phyloP scores from a whole-genome alignment of 2,329 filamentous ascomycete genomes.

The Pestalotiopsis sp. region DNA sequence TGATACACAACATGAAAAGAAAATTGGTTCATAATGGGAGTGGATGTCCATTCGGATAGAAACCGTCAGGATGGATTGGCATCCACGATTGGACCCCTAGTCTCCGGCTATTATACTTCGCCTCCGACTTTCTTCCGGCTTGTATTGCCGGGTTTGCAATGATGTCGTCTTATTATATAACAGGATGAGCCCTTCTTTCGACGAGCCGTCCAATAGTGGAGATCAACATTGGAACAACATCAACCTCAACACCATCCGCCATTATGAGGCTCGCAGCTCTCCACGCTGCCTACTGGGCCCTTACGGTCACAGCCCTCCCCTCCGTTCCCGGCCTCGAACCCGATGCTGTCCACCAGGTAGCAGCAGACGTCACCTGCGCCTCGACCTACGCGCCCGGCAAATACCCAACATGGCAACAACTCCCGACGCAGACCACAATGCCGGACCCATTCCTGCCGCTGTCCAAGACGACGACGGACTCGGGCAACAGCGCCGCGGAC shows the following conservation, averaged over 20 bases:
- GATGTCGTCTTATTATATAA: not conserved
- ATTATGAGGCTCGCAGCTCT: not conserved
- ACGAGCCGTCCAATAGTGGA: not conserved
- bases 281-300: not conserved
- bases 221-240: not conserved
- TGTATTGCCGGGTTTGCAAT: not conserved
- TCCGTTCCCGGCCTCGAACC: not conserved
- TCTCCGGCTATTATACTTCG: not conserved
- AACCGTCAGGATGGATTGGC: not conserved
- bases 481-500: conserved; percentile 34
- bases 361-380: conserved; percentile 19
- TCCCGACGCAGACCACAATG: conserved; percentile 39
- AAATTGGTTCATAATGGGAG: not conserved
- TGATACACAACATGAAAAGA: not conserved
- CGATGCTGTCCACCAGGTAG: not conserved
- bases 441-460: conserved; percentile 48
- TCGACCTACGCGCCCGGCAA: conserved; percentile 24
- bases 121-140: not conserved
- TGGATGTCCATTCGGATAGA: not conserved
- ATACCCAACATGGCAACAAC: conserved; percentile 37
- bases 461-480: conserved; percentile 39
- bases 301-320: not conserved
- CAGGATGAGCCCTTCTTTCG: not conserved
- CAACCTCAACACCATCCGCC: not conserved
- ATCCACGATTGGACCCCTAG: not conserved